These are phyloP conservation scores for Kwoniella europaea DNA, from an alignment of 768 basidiomycete species.

Conservation along the genomic window DNA sequence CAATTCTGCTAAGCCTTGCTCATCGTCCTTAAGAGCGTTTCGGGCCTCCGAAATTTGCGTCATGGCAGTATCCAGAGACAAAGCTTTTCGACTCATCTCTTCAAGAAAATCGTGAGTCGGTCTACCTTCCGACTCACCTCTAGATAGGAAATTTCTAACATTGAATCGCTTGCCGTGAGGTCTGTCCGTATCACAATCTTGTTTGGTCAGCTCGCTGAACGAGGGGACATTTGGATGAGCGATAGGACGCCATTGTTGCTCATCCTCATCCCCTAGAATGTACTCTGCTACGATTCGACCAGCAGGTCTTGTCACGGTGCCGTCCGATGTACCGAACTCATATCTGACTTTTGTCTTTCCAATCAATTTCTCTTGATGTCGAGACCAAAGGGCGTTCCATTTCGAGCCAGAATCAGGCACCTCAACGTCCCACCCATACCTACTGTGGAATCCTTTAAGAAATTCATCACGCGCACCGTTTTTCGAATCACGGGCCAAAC, in stretches of 20 bases:
- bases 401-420: not conserved
- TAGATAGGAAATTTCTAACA: not conserved
- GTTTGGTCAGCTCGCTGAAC: not conserved
- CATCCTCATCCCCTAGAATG: not conserved
- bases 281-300: not conserved
- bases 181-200: not conserved
- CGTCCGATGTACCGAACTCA: not conserved
- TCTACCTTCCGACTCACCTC: not conserved
- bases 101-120: not conserved
- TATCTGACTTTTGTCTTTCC: not conserved
- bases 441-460: not conserved
- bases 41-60: not conserved
- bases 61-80: not conserved
- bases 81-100: not conserved
- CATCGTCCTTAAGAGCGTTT: not conserved
- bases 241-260: not conserved
- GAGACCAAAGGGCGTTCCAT: not conserved
- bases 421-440: not conserved
- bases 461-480: no score
- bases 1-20: not conserved
- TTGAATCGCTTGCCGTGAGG: not conserved
- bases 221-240: not conserved
- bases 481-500: no score
- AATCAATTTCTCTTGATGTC: not conserved
- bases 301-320: not conserved